phyloP scores from a whole-genome alignment of 768 basidiomycete species.

The Calocera viscosa region DNA sequence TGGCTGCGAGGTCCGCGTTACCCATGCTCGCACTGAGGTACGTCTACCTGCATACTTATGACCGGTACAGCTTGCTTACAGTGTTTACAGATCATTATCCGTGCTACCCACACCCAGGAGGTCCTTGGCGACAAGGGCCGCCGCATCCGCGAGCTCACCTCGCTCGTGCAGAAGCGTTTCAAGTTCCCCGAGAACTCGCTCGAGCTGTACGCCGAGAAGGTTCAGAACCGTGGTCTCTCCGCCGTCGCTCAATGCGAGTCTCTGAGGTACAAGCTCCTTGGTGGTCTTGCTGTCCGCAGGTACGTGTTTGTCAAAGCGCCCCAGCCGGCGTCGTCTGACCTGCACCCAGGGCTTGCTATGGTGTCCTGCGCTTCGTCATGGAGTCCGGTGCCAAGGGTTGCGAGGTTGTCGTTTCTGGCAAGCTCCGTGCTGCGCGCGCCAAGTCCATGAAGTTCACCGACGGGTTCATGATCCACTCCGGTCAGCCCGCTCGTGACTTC shows the following conservation, averaged over 20 bases:
- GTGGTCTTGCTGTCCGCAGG: conserved; percentile 98
- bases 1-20: conserved; percentile 98
- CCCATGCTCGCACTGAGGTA: conserved; percentile 96
- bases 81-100: conserved; percentile 84
- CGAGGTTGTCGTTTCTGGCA: conserved; percentile 98
- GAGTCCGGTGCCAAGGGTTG: conserved; percentile 99
- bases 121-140: conserved; percentile 99
- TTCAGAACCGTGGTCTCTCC: conserved; percentile 93
- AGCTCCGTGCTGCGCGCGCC: conserved; percentile 98
- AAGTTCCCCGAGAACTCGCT: conserved; percentile 98
- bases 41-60: conserved; percentile 11
- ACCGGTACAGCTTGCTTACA: background rate
- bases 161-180: conserved; percentile 98
- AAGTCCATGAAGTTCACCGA: conserved; percentile 99
- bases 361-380: conserved; percentile 99
- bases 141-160: conserved; percentile 95
- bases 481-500: conserved; percentile 93
- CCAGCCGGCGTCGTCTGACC: background rate
- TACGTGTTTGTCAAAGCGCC: conserved; percentile 31
- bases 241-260: conserved; percentile 98
- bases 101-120: conserved; percentile 98
- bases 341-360: conserved; percentile 74
- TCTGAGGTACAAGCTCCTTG: conserved; percentile 96
- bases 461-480: conserved; percentile 98
- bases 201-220: conserved; percentile 98